A percentile compares a stretch with the other conserved stretches of the same genome.
Conservation (phyloP, 768 basidiomycete species). For the Russula emetica region DNA sequence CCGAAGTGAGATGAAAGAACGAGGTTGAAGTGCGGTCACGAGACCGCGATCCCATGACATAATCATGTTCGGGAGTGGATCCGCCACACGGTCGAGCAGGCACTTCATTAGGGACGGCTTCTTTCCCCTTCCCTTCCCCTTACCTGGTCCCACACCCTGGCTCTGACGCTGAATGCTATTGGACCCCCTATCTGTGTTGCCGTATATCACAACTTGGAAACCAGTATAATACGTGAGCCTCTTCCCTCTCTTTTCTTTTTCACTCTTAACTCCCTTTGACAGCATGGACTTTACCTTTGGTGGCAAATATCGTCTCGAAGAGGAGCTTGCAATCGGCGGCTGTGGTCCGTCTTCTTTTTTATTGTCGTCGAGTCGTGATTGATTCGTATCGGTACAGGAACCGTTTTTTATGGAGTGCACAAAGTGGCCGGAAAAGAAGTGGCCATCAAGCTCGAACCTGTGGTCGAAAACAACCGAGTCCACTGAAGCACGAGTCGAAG, state of each 20-base stretch:
- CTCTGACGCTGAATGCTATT: conserved; percentile 5
- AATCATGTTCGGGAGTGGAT: conserved; percentile 19
- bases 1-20: conserved; percentile 1
- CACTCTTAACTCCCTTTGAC: not conserved
- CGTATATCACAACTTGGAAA: not conserved
- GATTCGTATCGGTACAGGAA: conserved; percentile 41
- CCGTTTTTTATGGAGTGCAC: conserved; percentile 75
- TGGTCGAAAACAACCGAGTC: conserved; percentile 48
- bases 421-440: conserved; percentile 80
- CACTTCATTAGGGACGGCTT: not conserved
- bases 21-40: conserved; percentile 18
- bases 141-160: not conserved
- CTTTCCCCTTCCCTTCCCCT: not conserved
- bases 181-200: conserved; percentile 12
- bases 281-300: conserved; percentile 50
- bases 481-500: conserved; percentile 83
- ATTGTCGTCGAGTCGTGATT: not conserved
- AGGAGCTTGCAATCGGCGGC: conserved; percentile 76
- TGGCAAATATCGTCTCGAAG: conserved; percentile 73
- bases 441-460: conserved; percentile 78
- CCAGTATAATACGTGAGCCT: conserved; percentile 10
- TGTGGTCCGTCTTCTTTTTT: conserved; percentile 49
- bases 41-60: conserved; percentile 24
- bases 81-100: not conserved
- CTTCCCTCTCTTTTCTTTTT: not conserved